These are phyloP conservation scores for Suhomyces chickasaworum DNA, from an alignment of 1,139 yeast species.

Conservation along the genomic window DNA sequence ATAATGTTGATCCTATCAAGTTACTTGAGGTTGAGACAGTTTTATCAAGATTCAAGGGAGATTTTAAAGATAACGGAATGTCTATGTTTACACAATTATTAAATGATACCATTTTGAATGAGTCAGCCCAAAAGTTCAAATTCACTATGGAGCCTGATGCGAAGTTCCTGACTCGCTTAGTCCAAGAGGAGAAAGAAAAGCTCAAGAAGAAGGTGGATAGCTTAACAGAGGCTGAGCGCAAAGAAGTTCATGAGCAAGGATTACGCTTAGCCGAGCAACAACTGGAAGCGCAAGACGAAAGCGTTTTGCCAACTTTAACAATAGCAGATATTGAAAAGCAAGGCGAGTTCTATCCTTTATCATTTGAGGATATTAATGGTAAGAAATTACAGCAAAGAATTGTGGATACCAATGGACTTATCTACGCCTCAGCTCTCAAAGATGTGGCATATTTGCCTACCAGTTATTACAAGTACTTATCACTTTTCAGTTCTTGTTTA, in stretches of 20 bases:
- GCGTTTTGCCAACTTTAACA: constrained; percentile 76
- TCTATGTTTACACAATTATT: constrained; percentile 60
- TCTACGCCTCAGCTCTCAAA: constrained; percentile 66
- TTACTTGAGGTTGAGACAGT: constrained; percentile 65
- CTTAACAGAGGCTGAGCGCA: constrained; percentile 58
- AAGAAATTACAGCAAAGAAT: constrained; percentile 46
- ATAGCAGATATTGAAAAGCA: constrained; percentile 68
- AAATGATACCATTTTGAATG: constrained; percentile 49
- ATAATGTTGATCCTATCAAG: constrained; percentile 70
- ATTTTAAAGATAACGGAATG: constrained; percentile 57
- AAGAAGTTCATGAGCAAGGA: constrained; percentile 63
- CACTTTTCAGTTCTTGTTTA: constrained; percentile 76
- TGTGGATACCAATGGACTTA: constrained; percentile 73
- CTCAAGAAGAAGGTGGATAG: constrained; percentile 45
- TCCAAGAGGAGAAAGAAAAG: constrained; percentile 57
- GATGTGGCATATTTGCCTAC: constrained; percentile 59
- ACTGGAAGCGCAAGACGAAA: constrained; percentile 67
- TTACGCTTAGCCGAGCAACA: constrained; percentile 62
- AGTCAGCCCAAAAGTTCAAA: constrained; percentile 56
- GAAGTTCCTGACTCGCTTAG: constrained; percentile 49
- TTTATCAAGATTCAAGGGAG: constrained; percentile 59
- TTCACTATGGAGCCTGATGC: constrained; percentile 77
- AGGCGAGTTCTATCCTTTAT: constrained; percentile 45
- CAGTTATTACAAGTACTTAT: constrained; percentile 65
- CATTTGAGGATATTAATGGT: constrained; percentile 33